Base-by-base conservation (phyloP, 78 protist genomes). In the Speleostelium caveatum region DNA sequence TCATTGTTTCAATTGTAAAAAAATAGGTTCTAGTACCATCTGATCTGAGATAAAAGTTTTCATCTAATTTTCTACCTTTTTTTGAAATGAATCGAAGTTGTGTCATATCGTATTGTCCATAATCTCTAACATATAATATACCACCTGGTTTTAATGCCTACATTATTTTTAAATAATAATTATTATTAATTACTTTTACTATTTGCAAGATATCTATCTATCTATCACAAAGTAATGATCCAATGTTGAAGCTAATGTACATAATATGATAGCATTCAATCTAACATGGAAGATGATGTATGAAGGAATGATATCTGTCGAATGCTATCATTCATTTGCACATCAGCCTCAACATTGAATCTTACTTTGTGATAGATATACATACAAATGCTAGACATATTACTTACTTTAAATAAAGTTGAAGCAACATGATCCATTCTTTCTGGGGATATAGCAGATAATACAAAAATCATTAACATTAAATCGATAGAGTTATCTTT, bases 91-190 rank as follows among this genome's bases (percentile, higher is more conserved):
- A 94, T 33, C 96, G 8, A 7, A 94, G 58, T 68, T 94, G 96
- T 17, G 96, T 80, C 86, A 94, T 60, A 72, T 94, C 96, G 49
- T 92, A 92, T 28, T 89, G 72, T 4, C 96, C 96, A 51, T 94
- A 94, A 73, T 94, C 96, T 49, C 94, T 75, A 8, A 94, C 72
- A 53, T 88, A 77, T 2, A 94, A n/a, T 21, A 85, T 38, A 19
- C 96, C 96, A 42, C 96, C 96, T 24, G 96, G 96, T 55, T 88
- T 88, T n/a, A 88, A 36, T 55, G 94, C 28, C 60, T 77, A n/a
- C 16, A 17, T 56, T 3, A 55, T 56, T 19, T 19, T 16, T 8
- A 49, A 28, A 22, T 26, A 42, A 28, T 26, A 42, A 24, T 26
- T 1, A 56, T n/a, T 28, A 26, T 39, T 30, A 53, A 26, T 19